Conservation (phyloP, 148 eudicot species). For the Fagopyrum homotropicum region DNA sequence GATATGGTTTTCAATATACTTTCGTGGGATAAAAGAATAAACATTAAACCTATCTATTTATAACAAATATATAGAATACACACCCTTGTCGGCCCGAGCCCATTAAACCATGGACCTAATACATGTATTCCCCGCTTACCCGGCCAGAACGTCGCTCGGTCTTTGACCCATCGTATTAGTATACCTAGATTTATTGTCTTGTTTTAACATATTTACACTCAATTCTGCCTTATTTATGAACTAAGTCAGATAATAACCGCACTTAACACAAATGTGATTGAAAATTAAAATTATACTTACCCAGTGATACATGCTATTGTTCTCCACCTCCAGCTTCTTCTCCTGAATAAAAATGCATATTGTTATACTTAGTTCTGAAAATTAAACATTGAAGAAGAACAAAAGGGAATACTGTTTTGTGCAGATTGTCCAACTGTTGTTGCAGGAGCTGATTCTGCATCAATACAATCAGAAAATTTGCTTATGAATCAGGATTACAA, state of each 20-base stretch:
- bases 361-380: not conserved
- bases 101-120: too few species aligned
- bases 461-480: slow-evolving; percentile 5
- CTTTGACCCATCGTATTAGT: too few species aligned
- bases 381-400: not conserved
- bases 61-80: too few species aligned
- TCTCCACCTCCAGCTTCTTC: slow-evolving; percentile 18
- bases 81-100: too few species aligned
- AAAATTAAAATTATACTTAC: slow-evolving; percentile 12
- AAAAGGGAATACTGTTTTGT: slow-evolving; percentile 22
- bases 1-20: too few species aligned
- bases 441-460: slow-evolving; percentile 39
- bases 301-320: slow-evolving; percentile 13
- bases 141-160: too few species aligned
- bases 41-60: too few species aligned
- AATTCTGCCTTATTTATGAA: too few species aligned
- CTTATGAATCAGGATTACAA: not conserved
- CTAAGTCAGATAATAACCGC: too few species aligned
- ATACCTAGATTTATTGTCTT: not conserved
- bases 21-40: too few species aligned
- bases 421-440: slow-evolving; percentile 46
- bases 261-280: not conserved
- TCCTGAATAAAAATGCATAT: not conserved
- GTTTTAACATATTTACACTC: not conserved
- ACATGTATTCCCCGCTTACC: too few species aligned